Conservation (phyloP, 2,329 filamentous ascomycete genomes). For the Hortaea sp. region DNA sequence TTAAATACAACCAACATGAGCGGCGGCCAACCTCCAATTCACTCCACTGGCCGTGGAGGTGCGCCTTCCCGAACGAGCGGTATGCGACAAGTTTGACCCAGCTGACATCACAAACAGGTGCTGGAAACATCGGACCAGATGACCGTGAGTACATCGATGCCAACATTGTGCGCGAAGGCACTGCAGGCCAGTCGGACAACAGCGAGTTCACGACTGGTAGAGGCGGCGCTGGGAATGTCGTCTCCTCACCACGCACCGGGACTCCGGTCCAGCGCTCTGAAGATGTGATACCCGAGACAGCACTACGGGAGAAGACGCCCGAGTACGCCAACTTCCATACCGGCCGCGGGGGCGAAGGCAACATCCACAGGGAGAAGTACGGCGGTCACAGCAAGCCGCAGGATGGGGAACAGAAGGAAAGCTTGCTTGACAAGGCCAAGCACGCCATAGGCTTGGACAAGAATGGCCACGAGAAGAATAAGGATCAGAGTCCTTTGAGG, state of each 20-base stretch:
- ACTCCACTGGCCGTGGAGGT: slow-evolving; percentile 51
- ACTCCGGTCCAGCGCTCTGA: slow-evolving; percentile 14
- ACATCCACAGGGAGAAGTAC: slow-evolving; percentile 39
- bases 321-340: slow-evolving; percentile 38
- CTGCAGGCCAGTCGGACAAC: slow-evolving; percentile 27
- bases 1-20: background rate
- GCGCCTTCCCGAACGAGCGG: background rate
- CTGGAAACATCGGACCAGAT: slow-evolving; percentile 49
- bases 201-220: slow-evolving; percentile 30
- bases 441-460: slow-evolving; percentile 20
- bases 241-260: slow-evolving; percentile 19
- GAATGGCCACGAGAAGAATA: slow-evolving; percentile 15
- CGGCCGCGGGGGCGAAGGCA: slow-evolving; percentile 38
- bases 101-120: slow-evolving; percentile 30
- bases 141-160: slow-evolving; percentile 35
- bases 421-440: slow-evolving; percentile 36
- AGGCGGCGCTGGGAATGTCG: slow-evolving; percentile 34
- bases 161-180: slow-evolving; percentile 37
- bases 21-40: slow-evolving; percentile 10
- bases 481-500: slow-evolving; percentile 4
- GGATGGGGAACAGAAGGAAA: slow-evolving; percentile 18
- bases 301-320: slow-evolving; percentile 22
- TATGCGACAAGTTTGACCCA: background rate
- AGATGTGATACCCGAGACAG: slow-evolving; percentile 36
- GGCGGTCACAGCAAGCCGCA: slow-evolving; percentile 32